Evolutionary conservation across 2,329 filamentous ascomycete species (phyloP).

Genomic region (Aspergillus awamori): DNA sequence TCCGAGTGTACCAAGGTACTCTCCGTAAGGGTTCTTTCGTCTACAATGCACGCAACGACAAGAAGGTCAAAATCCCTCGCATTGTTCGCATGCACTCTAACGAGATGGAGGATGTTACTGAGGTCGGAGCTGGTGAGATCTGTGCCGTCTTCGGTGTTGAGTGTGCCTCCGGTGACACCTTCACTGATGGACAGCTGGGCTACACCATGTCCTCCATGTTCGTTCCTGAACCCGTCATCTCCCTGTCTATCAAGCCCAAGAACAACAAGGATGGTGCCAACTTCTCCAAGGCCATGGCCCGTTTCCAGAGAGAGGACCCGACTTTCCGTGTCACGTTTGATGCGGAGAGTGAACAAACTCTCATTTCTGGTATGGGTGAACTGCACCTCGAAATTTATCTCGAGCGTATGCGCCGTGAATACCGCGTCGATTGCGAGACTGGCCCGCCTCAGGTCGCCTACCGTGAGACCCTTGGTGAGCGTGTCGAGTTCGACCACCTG

Average conservation of each 20-base stretch:
- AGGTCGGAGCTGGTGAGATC: constrained; percentile 95
- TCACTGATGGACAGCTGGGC: constrained; percentile 88
- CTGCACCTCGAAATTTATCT: constrained; percentile 96
- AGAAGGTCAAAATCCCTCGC: constrained; percentile 94
- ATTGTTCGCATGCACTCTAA: constrained; percentile 99
- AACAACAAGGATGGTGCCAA: constrained; percentile 86
- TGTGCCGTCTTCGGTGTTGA: constrained; percentile 98
- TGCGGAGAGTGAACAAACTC: constrained; percentile 88
- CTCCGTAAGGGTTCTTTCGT: constrained; percentile 86
- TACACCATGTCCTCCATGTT: constrained; percentile 98
- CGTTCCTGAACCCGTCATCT: constrained; percentile 97
- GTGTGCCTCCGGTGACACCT: constrained; percentile 96
- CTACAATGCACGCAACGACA: constrained; percentile 90
- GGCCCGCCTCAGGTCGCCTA: constrained; percentile 96
- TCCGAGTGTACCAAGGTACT: constrained; percentile 94
- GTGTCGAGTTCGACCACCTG: constrained; percentile 85
- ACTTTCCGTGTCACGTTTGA: constrained; percentile 96
- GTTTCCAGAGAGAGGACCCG: constrained; percentile 97
- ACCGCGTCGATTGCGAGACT: constrained; percentile 93
- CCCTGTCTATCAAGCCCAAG: constrained; percentile 95
- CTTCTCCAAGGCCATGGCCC: constrained; percentile 98
- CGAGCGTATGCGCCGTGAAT: constrained; percentile 94
- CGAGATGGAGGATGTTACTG: constrained; percentile 95
- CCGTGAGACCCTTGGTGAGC: constrained; percentile 84
- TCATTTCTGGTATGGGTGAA: constrained; percentile 98